phyloP scores from a whole-genome alignment of 1,139 yeast species.

The Hyphopichia wangnamkhiaoensis region DNA sequence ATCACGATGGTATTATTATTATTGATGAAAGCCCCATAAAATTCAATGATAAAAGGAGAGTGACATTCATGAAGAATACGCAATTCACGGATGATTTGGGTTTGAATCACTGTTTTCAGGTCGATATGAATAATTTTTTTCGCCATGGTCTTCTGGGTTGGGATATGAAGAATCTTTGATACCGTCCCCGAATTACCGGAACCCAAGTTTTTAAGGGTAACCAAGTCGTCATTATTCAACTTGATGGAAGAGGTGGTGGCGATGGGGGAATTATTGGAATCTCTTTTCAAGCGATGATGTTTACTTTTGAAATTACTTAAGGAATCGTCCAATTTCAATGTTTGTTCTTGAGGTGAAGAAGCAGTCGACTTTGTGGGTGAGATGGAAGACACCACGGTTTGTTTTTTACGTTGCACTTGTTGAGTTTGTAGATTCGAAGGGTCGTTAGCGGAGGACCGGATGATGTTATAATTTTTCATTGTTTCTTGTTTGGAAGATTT shows the following conservation, averaged over 20 bases:
- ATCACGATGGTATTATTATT: conserved; percentile 70
- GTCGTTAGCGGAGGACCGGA: conserved; percentile 10
- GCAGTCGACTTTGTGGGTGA: conserved; percentile 43
- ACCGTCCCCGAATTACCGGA: conserved; percentile 96
- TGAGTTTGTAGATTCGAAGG: conserved; percentile 1
- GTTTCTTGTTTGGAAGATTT: not conserved
- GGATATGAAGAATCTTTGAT: conserved; percentile 81
- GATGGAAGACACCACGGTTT: conserved; percentile 46
- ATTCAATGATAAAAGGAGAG: conserved; percentile 80
- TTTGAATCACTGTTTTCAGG: conserved; percentile 75
- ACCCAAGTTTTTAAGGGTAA: conserved; percentile 77
- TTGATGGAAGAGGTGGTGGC: conserved; percentile 41
- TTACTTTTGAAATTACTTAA: not conserved
- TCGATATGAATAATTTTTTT: conserved; percentile 86
- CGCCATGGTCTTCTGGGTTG: conserved; percentile 88
- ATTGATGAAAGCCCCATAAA: conserved; percentile 82
- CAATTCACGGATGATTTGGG: conserved; percentile 85
- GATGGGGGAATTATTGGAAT: conserved; percentile 32
- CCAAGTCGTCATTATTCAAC: conserved; percentile 66
- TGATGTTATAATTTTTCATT: conserved; percentile 6
- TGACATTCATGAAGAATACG: conserved; percentile 89
- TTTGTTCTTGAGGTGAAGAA: conserved; percentile 19
- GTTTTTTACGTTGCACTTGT: conserved; percentile 29
- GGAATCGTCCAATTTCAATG: not conserved
- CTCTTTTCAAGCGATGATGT: too few species aligned